These are phyloP conservation scores for Ophiostoma novo-ulmi DNA, from an alignment of 2,329 filamentous ascomycete genomes.

Conservation along the genomic window DNA sequence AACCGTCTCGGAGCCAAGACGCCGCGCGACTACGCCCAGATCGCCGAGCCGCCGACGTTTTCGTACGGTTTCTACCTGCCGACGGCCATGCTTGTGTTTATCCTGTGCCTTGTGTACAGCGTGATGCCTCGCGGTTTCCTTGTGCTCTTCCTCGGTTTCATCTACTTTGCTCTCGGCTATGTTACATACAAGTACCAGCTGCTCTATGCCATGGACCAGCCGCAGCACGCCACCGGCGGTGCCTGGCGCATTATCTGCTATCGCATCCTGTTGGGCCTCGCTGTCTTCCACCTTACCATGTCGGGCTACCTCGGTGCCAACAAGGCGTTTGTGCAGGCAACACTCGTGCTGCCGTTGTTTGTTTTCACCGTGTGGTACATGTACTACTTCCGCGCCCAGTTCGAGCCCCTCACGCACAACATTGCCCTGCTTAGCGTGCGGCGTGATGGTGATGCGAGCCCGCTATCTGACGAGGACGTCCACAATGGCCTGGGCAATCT, in stretches of 20 bases:
- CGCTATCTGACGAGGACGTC: conserved; percentile 38
- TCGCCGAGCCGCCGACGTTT: conserved; percentile 78
- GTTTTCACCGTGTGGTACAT: conserved; percentile 82
- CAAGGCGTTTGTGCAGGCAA: conserved; percentile 65
- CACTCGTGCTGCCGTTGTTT: conserved; percentile 70
- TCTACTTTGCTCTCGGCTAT: conserved; percentile 78
- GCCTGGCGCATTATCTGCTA: conserved; percentile 98
- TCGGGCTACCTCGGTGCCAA: conserved; percentile 76
- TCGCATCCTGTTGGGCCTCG: conserved; percentile 75
- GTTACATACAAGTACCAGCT: conserved; percentile 97
- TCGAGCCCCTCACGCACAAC: conserved; percentile 83
- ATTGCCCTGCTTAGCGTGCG: conserved; percentile 86
- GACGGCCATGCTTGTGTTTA: conserved; percentile 85
- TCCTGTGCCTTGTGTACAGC: conserved; percentile 93
- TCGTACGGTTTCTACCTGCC: conserved; percentile 96
- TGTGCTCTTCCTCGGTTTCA: conserved; percentile 73
- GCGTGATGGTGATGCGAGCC: conserved; percentile 51
- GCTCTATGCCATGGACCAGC: conserved; percentile 96
- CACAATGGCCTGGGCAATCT: conserved; percentile 38
- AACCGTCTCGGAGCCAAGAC: conserved; percentile 74
- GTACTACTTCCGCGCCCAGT: conserved; percentile 73
- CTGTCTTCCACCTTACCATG: conserved; percentile 89
- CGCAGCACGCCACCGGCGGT: conserved; percentile 84
- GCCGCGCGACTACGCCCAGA: conserved; percentile 79
- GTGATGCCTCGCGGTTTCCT: conserved; percentile 74